phyloP scores from a whole-genome alignment of 257 asterid species.

The Haberlea rhodopensis region DNA sequence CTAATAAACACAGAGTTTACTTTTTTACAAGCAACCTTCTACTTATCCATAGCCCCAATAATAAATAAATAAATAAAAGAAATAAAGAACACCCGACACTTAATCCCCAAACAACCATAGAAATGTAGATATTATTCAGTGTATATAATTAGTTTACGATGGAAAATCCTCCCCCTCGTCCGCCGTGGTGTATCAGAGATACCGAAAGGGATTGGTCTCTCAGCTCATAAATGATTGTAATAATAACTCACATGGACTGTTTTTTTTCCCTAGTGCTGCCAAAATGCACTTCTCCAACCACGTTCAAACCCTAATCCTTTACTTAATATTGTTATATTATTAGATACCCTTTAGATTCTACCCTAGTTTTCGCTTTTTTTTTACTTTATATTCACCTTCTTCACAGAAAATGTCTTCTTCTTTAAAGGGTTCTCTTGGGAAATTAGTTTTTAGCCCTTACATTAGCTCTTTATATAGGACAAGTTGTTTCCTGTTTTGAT shows the following conservation, averaged over 20 bases:
- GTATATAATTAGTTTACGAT: background rate
- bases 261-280: constrained; percentile 31
- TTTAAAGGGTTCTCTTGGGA: constrained; percentile 21
- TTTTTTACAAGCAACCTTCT: too few species aligned
- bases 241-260: constrained; percentile 29
- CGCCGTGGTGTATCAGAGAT: constrained; percentile 40
- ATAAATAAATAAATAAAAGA: too few species aligned
- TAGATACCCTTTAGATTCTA: constrained; percentile 18
- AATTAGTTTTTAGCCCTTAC: constrained; percentile 20
- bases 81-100: too few species aligned
- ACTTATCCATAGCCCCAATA: too few species aligned
- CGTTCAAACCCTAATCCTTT: constrained; percentile 34
- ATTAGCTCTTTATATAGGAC: constrained; percentile 36
- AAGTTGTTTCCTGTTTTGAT: constrained; percentile 31
- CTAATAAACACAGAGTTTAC: too few species aligned
- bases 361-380: constrained; percentile 26
- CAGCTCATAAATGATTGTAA: constrained; percentile 33
- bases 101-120: background rate
- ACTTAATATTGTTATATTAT: constrained; percentile 14
- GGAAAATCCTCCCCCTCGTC: constrained; percentile 45
- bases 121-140: too few species aligned
- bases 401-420: constrained; percentile 18
- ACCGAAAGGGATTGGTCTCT: constrained; percentile 46
- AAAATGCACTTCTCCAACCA: constrained; percentile 25
- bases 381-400: constrained; percentile 23